Evolutionary conservation across 2,329 filamentous ascomycete genomes (phyloP).

Genomic region (Penicillium sp.): DNA sequence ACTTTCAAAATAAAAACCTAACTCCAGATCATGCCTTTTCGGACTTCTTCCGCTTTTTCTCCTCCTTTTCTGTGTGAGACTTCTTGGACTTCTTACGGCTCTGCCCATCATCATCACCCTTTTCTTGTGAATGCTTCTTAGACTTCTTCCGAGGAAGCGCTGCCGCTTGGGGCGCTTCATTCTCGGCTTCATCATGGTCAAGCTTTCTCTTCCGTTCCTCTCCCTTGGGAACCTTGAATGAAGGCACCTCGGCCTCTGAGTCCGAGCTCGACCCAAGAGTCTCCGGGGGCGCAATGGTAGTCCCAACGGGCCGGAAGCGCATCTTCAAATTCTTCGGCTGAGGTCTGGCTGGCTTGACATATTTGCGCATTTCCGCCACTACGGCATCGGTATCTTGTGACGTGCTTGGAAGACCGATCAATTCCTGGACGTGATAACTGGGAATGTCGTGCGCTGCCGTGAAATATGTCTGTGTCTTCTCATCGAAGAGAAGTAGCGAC

Average conservation of each 20-base stretch:
- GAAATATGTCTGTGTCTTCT: slow-evolving; percentile 36
- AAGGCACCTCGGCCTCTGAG: slow-evolving; percentile 36
- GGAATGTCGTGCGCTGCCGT: slow-evolving; percentile 29
- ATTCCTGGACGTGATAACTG: slow-evolving; percentile 40
- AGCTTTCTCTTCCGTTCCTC: slow-evolving; percentile 43
- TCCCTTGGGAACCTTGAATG: slow-evolving; percentile 35
- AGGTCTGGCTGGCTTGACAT: slow-evolving; percentile 38
- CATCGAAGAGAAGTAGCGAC: slow-evolving; percentile 38
- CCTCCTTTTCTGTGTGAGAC: slow-evolving; percentile 40
- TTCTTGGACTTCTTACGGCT: slow-evolving; percentile 31
- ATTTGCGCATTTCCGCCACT: slow-evolving; percentile 26
- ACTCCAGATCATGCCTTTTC: slow-evolving; percentile 34
- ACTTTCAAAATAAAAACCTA: slow-evolving; percentile 17
- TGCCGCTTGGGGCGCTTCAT: slow-evolving; percentile 24
- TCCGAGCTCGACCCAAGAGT: slow-evolving; percentile 40
- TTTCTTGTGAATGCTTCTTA: slow-evolving; percentile 37
- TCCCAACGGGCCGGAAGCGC: slow-evolving; percentile 47
- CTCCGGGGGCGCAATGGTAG: slow-evolving; percentile 31
- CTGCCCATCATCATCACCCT: slow-evolving; percentile 18
- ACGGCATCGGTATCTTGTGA: slow-evolving; percentile 25
- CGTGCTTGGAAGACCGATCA: slow-evolving; percentile 33
- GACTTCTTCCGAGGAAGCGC: slow-evolving; percentile 40
- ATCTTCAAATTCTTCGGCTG: slow-evolving; percentile 47
- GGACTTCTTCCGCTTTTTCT: slow-evolving; percentile 43
- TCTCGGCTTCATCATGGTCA: slow-evolving; percentile 32